Base-by-base conservation (phyloP, 352 stramenopile species). In the Phytophthora fragariae region DNA sequence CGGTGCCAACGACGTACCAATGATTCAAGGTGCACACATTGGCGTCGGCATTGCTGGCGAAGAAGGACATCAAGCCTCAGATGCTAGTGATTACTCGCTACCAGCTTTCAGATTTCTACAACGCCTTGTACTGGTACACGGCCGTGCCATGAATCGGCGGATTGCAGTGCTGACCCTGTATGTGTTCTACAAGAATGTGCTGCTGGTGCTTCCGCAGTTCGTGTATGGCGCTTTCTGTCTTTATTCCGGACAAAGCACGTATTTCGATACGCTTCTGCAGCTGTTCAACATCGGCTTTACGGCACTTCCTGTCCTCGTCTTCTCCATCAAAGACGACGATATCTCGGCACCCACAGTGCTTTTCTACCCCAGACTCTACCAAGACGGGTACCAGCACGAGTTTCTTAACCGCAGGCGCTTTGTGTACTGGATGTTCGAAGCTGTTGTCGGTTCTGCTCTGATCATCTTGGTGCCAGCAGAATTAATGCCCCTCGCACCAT, bases 1-100 rank as follows among this genome's bases (percentile, higher is more conserved):
- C 59, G 94, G 94, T 47, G 94, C 94, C 1, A 98, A 98, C 72
- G 94, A 98, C 67, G 94, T 98, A 0, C 88, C 90, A 3, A 98
- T 98, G 94, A 97, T 98, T 39, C 90, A 97, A 69, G 79, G 81
- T 2, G 85, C 85, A 2, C 85, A 92, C 49, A 89, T 93, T 39
- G 85, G 84, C 11, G 79, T 91, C 2, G 85, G 84, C 1, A 92
- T 91, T 27, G 82, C 80, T 9, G 85, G 81, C 8, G 85, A 89
- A 46, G 85, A 92, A 81, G 85, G 83, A 1, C 81, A 91, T 21
- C 93, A 97, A 72, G 97, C 93, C 2, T 91, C 94, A 0, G 95
- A 97, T 70, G 80, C 92, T 3, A 92, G 88, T 49, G 93, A 98
- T 72, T 98, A 97, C 64, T 93, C 92, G 11, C 89, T 98, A 19